Base-by-base conservation (phyloP, 306 rosid species). In the Lagenaria siceraria region DNA sequence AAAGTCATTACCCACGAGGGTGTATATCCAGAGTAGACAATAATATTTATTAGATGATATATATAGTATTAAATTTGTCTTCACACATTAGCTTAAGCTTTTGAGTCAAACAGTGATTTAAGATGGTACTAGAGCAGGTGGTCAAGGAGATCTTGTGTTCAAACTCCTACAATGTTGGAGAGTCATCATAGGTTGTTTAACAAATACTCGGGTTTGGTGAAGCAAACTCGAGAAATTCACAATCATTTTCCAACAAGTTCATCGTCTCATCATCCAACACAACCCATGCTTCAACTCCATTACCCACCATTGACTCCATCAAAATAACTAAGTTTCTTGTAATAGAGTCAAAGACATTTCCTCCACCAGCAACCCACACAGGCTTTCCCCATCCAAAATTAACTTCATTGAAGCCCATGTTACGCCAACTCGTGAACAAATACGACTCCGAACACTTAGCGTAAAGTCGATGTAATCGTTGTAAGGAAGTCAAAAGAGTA, bases 381-480 rank as follows among this genome's bases (percentile, higher is more conserved):
- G 79, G 79, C 17, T 64, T 64, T 33, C 71, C 71, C 71, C 71
- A 35, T 35, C 71, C 71, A 35, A 62, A 62, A 62, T 42, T 33
- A n/a, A 58, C 69, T 21, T 61, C 78, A n/a, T 80, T 59, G 4
- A 72, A 13, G 31, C 74, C 74, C 77, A 80, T 72, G 36, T 42
- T 31, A 12, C 73, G 24, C 73, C 66, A 73, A 12, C 78, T 80
- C 4, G 55, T 59, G 3, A 21, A 78, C 29, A 13, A 2, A 25
- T 1, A 78, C 0, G 70, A 35, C 11, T 6, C 53, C 0, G 7
- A n/a, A 14, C 22, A 27, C 48, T 25, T 63, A 2, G 14, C 11
- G 5, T 77, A 21, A 10, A 19, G 36, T 25, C 14, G 27, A 18
- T 12, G 27, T 8, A 22, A 11, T 40, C 35, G 29, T 69, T 3